Conservation (phyloP, 192 early-diverging fungal genomes). For the Coemansia sp. region DNA sequence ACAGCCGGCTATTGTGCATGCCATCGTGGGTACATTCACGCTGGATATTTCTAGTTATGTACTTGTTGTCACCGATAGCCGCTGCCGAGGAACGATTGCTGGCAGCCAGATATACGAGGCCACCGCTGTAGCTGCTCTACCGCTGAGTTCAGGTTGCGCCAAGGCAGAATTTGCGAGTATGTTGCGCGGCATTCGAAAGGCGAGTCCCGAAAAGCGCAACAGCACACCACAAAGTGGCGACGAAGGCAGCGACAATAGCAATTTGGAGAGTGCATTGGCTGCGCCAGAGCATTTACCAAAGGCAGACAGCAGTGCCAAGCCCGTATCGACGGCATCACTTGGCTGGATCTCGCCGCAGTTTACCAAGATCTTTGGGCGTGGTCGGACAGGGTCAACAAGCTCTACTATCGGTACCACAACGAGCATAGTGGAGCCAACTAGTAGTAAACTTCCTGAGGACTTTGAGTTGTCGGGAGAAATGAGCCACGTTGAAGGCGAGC, state of each 20-base stretch:
- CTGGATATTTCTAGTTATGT: conserved; percentile 33
- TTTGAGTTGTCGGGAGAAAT: background rate
- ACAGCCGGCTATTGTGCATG: conserved; percentile 20
- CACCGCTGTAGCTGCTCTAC: conserved; percentile 24
- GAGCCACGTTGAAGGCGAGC: background rate
- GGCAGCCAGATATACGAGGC: conserved; percentile 31
- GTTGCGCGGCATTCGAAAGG: background rate
- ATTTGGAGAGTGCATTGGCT: background rate
- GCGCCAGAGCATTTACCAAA: background rate
- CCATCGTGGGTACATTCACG: conserved; percentile 31
- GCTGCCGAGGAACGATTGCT: conserved; percentile 24
- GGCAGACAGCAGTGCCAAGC: background rate
- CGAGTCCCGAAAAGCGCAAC: background rate
- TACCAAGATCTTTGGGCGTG: conserved; percentile 32
- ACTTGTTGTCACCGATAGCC: conserved; percentile 37
- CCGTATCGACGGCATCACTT: background rate
- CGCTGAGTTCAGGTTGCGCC: conserved; percentile 25
- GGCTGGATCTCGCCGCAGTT: conserved; percentile 45
- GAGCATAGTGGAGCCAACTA: background rate
- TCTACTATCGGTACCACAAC: background rate
- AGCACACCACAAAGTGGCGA: background rate
- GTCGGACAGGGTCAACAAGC: conserved; percentile 3
- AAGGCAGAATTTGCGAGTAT: conserved; percentile 11
- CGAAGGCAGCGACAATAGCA: background rate
- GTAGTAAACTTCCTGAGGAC: background rate